phyloP scores from a whole-genome alignment of 495 filamentous ascomycete genomes.

The Rostrohypoxylon terebratum region DNA sequence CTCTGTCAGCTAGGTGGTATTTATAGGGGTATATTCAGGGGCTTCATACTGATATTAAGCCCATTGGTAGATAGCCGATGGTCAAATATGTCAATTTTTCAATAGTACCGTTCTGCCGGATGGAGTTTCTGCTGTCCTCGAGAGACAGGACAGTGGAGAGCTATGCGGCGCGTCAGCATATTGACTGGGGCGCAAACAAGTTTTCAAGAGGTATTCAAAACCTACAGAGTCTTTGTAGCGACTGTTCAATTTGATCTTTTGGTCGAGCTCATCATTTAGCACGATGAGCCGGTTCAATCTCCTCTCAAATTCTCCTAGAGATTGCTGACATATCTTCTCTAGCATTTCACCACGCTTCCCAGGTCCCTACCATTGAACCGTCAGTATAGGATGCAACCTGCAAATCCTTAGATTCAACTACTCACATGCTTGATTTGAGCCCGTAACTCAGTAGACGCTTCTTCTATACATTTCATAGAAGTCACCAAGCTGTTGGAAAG shows the following conservation, averaged over 20 bases:
- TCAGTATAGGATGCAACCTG: background rate
- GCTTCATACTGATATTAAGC: slow-evolving; percentile 30
- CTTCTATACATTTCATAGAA: slow-evolving; percentile 11
- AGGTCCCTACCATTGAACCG: slow-evolving; percentile 16
- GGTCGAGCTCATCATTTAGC: slow-evolving; percentile 24
- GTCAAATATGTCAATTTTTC: slow-evolving; percentile 43
- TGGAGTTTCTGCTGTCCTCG: slow-evolving; percentile 31
- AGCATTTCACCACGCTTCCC: slow-evolving; percentile 23
- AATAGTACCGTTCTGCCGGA: slow-evolving; percentile 44
- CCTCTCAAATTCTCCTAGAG: slow-evolving; percentile 40
- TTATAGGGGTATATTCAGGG: background rate
- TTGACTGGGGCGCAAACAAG: background rate
- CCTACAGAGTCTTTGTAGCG: slow-evolving; percentile 39
- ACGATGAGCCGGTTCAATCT: slow-evolving; percentile 23
- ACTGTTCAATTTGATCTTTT: slow-evolving; percentile 34
- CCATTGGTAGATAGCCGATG: slow-evolving; percentile 44
- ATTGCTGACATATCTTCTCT: slow-evolving; percentile 26
- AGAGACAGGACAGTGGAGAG: slow-evolving; percentile 27
- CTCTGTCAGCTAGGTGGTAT: background rate
- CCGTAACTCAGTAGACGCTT: slow-evolving; percentile 15
- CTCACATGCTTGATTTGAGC: slow-evolving; percentile 11
- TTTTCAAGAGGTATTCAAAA: background rate
- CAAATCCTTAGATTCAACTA: background rate
- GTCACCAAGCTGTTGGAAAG: slow-evolving; percentile 13
- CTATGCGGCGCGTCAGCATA: slow-evolving; percentile 13